These are phyloP conservation scores for Populus alba DNA, from an alignment of 345 rosid species.

Conservation along the genomic window DNA sequence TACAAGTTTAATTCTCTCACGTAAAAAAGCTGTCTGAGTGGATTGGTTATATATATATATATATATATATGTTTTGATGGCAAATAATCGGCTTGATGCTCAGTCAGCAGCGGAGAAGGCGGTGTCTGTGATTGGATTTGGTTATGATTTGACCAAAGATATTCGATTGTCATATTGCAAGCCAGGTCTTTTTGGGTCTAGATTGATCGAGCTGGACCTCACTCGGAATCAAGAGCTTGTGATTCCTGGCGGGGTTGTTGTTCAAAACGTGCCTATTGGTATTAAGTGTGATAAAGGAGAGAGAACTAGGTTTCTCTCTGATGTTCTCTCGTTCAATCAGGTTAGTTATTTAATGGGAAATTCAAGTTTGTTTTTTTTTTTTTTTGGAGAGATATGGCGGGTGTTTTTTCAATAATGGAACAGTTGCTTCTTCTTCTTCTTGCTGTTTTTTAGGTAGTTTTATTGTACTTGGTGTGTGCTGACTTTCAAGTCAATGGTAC, in stretches of 20 bases:
- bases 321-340: conserved; percentile 82
- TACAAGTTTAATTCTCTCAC: background rate
- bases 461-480: background rate
- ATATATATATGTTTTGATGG: conserved; percentile 31
- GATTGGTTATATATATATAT: background rate
- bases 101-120: conserved; percentile 81
- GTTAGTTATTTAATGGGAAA: conserved; percentile 23
- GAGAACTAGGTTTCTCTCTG: conserved; percentile 73
- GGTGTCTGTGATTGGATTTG: conserved; percentile 79
- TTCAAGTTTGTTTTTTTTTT: background rate
- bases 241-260: conserved; percentile 74
- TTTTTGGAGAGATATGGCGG: background rate
- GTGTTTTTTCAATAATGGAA: background rate
- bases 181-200: conserved; percentile 45
- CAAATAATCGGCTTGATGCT: conserved; percentile 49
- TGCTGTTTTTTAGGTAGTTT: background rate
- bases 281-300: conserved; percentile 97
- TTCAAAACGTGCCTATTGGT: conserved; percentile 51
- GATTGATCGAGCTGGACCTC: conserved; percentile 55
- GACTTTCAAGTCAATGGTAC: background rate
- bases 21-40: background rate
- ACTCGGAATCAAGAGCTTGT: conserved; percentile 46
- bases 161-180: conserved; percentile 60
- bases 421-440: background rate
- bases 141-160: conserved; percentile 65